Conservation (phyloP, 2,329 filamentous ascomycete species). For the Calonectria hongkongensis region DNA sequence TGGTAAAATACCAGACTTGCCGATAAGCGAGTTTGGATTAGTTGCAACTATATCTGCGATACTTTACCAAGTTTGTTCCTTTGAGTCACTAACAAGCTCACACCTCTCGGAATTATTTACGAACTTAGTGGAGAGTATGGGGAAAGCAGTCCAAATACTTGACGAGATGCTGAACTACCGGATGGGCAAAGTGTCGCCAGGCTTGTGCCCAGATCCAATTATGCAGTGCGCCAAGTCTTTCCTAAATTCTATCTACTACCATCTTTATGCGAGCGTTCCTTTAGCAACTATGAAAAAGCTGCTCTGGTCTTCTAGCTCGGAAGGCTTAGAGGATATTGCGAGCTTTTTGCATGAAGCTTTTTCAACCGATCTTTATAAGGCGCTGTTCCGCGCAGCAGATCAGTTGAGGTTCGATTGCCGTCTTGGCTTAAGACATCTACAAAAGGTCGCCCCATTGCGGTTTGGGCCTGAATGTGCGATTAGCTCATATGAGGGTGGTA, state of each 20-base stretch:
- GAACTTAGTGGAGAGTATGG: conserved; percentile 1
- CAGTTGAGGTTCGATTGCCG: background rate
- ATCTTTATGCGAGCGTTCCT: conserved; percentile 7
- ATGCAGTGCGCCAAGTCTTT: background rate
- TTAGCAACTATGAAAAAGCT: background rate
- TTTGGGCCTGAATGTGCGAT: background rate
- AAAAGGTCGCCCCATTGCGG: background rate
- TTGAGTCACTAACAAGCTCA: background rate
- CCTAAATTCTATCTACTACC: background rate
- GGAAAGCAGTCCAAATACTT: background rate
- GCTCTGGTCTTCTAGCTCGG: background rate
- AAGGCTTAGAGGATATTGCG: background rate
- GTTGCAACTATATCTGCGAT: background rate
- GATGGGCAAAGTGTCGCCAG: background rate
- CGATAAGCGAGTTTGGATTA: background rate
- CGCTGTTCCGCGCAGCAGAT: background rate
- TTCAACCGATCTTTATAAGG: background rate
- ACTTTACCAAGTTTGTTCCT: background rate
- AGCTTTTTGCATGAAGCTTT: background rate
- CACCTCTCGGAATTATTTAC: background rate
- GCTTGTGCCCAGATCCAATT: background rate
- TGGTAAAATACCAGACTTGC: background rate
- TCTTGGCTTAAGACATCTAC: background rate
- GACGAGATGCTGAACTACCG: background rate
- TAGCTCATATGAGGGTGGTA: conserved; percentile 4